Base-by-base conservation (phyloP, 225 moss, liverwort and hornwort genomes). In the Physcomitrium patens region DNA sequence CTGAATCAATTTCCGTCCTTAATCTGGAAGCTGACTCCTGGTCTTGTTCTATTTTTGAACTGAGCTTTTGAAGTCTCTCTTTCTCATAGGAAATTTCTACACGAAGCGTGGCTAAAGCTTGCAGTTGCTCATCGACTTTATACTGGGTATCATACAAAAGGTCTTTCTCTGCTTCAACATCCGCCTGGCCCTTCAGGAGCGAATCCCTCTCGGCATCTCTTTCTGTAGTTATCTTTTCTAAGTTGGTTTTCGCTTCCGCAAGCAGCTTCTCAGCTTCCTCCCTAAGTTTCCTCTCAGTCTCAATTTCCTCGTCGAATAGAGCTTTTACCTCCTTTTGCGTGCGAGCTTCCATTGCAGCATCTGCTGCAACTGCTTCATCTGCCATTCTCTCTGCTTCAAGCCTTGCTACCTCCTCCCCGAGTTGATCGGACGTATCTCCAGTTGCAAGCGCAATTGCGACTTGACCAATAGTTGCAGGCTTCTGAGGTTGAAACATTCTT, bases 361-460 rank as follows among this genome's bases (percentile, higher is more conserved):
- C 90, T 75, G 94, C 93, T 15, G 87, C 83, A 74, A 97, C 97
- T 59, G 97, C 97, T 71, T 91, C 90, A 60, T 94, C 97, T 62
- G 97, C 97, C 83, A 97, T 83, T 59, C 82, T 85, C 63, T 97
- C 97, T 53, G 94, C 97, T 85, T 97, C 91, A 61, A 97, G 77
- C 85, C 97, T 90, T 46, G 94, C 86, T 42, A 94, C 72, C 72
- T 97, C 97, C 65, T 94, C 97, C 64, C 83, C 91, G 28, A 97
- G 86, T 55, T 87, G 86, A 75, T 91, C 94, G 82, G 94, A 84
- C 23, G 89, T 85, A 65, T 94, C 97, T 51, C 97, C 97, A 23
- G 93, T 86, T 28, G 90, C 85, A 47, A 97, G 97, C 49, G 97
- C 97, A 70, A 97, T 86, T 37, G 93, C 97, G 43, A 93, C 97